Evolutionary conservation across 2,329 filamentous ascomycete genomes (phyloP).

Genomic region (Penicillium concentricum): DNA sequence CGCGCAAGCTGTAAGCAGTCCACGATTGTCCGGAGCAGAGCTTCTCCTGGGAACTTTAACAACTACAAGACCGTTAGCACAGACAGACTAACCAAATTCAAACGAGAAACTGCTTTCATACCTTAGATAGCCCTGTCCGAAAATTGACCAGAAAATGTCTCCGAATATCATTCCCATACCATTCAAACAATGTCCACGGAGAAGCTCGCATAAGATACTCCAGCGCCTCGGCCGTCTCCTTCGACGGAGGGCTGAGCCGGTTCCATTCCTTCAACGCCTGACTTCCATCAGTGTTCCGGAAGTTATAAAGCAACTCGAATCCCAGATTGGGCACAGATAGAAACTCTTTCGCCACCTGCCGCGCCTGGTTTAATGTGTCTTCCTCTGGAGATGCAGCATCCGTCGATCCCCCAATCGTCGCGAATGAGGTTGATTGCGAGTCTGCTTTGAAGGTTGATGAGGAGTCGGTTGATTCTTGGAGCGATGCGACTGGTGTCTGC

Average conservation of each 20-base stretch:
- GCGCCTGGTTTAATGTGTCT: constrained; percentile 41
- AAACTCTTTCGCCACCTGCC: constrained; percentile 42
- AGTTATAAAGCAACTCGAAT: constrained; percentile 30
- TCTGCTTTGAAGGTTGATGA: constrained; percentile 18
- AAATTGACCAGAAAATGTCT: constrained; percentile 45
- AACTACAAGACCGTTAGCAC: constrained; percentile 22
- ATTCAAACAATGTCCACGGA: constrained; percentile 37
- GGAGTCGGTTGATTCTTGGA: constrained; percentile 16
- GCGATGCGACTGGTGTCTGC: constrained; percentile 14
- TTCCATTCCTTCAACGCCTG: constrained; percentile 33
- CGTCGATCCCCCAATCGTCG: constrained; percentile 7
- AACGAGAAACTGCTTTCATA: constrained; percentile 16
- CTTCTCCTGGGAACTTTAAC: constrained; percentile 23
- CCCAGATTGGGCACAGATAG: constrained; percentile 38
- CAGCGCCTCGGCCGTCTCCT: constrained; percentile 34
- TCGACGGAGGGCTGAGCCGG: constrained; percentile 27
- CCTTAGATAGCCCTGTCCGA: constrained; percentile 32
- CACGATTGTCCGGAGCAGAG: constrained; percentile 33
- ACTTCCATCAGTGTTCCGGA: constrained; percentile 26
- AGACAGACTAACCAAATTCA: not conserved
- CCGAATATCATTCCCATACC: constrained; percentile 46
- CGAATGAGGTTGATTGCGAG: constrained; percentile 14
- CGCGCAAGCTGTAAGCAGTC: constrained; percentile 37
- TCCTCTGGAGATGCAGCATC: constrained; percentile 28
- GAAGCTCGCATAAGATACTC: constrained; percentile 29